Evolutionary conservation across 2,329 filamentous ascomycete genomes (phyloP).

Genomic region (Pseudophaeomoniella oleicola): DNA sequence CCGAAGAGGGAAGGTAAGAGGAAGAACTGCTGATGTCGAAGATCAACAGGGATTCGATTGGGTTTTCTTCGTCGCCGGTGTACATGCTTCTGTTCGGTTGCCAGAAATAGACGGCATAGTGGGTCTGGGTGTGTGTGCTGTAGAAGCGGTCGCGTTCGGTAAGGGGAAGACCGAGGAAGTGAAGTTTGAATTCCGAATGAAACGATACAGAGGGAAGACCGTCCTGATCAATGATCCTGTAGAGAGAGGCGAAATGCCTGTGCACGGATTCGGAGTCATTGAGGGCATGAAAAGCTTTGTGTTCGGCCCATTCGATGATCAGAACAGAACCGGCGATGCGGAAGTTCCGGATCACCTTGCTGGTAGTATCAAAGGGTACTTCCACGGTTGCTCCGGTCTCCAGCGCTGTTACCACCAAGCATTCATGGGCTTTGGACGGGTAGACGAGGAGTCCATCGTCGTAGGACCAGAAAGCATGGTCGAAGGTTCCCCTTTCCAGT

Average conservation of each 20-base stretch:
- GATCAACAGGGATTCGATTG: conserved; percentile 42
- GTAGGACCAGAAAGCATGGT: conserved; percentile 38
- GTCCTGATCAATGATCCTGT: conserved; percentile 27
- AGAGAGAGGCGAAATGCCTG: conserved; percentile 46
- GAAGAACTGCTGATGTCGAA: conserved; percentile 43
- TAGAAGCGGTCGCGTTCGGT: conserved; percentile 47
- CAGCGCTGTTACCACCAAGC: conserved; percentile 35
- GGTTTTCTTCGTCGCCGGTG: conserved; percentile 37
- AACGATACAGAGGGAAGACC: conserved; percentile 22
- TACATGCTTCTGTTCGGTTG: conserved; percentile 42
- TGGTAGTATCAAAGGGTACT: conserved; percentile 36
- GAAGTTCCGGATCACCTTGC: conserved; percentile 39
- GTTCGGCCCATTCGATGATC: conserved; percentile 50
- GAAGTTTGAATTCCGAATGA: conserved; percentile 47
- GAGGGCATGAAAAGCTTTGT: conserved; percentile 34
- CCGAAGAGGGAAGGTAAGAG: conserved; percentile 34
- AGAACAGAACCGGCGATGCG: conserved; percentile 40
- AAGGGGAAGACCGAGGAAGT: conserved; percentile 40
- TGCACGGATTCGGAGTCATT: conserved; percentile 37
- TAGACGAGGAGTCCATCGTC: conserved; percentile 44
- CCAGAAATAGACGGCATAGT: conserved; percentile 50
- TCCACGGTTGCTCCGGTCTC: conserved; percentile 23
- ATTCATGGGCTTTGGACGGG: conserved; percentile 19
- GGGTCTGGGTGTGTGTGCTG: conserved; percentile 42
- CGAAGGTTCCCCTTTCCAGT: conserved; percentile 12